Base-by-base conservation (phyloP, 306 rosid species). In the Ochetophila trinervis region DNA sequence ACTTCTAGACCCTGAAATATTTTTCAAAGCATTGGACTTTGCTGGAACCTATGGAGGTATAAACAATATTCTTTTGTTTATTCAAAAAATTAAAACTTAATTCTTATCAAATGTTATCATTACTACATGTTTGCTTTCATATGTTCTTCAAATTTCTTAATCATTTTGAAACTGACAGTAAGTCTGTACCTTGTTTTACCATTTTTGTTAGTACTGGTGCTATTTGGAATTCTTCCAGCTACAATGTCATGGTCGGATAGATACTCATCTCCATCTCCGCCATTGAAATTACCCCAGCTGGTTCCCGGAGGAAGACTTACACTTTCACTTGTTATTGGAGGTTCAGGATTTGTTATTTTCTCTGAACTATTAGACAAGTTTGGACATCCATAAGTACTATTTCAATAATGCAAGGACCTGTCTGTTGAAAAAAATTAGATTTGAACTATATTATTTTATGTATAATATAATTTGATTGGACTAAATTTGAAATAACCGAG, bases 291-390 rank as follows among this genome's bases (percentile, higher is more conserved):
- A 30, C 91, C 90, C 1, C 77, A 68, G 69, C 62, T 90, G 13
- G 97, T 90, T 80, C 95, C 90, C 5, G 95, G 97, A 77, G 95
- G 97, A 65, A 87, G 74, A 79, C 42, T 87, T 32, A 85, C 97
- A 30, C 90, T 85, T 50, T 80, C 84, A 5, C 75, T 87, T 5
- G 69, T 87, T 42, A 84, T 82, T 23, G 97, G 90, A 69, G 79
- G 84, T 50, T 83, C 97, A 47, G 89, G 88, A 68, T 78, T 51
- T 77, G 85, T 87, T 30, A 58, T 87, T 73, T 68, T 83, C 34
- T 85, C 90, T 8, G 83, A 87, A 75, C 48, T 87, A 63, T 55
- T 85, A 57, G 77, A 85, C 67, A 87, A 77, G 63, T 70, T 90
- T 48, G 75, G 82, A 66, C 85, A 77, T 72, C 64, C 79, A 18